Evolutionary conservation across 1,284 basidiomycete genomes (phyloP).

Genomic region (Ceratorhiza oryzae-sativae): DNA sequence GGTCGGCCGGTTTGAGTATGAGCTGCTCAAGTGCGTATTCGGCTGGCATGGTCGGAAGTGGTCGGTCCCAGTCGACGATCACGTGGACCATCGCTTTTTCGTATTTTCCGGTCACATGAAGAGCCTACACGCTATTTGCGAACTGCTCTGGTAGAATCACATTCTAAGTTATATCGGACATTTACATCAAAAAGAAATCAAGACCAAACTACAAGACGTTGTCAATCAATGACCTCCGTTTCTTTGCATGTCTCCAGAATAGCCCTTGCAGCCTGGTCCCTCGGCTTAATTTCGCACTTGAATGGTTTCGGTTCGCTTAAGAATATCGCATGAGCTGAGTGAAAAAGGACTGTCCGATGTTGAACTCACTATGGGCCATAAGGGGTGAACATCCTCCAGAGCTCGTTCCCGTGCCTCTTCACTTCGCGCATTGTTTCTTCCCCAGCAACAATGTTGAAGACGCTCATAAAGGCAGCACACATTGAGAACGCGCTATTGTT

Average conservation of each 20-base stretch:
- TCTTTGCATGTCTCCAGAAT: constrained; percentile 21
- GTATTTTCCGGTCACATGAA: too few relatives aligned
- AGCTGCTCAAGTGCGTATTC: constrained; percentile 16
- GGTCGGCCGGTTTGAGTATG: constrained; percentile 23
- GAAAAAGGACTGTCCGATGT: background rate
- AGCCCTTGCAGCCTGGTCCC: background rate
- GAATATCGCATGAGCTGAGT: background rate
- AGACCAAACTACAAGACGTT: too few relatives aligned
- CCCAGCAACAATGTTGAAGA: constrained; percentile 7
- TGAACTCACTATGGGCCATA: constrained; percentile 18
- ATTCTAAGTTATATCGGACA: too few relatives aligned
- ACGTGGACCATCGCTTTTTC: too few relatives aligned
- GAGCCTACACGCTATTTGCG: too few relatives aligned
- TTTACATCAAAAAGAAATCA: too few relatives aligned
- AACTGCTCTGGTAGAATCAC: too few relatives aligned
- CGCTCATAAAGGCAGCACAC: constrained; percentile 19
- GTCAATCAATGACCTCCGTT: background rate
- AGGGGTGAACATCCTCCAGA: constrained; percentile 13
- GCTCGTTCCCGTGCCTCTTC: background rate
- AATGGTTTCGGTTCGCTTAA: constrained; percentile 13
- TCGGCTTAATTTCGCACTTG: background rate
- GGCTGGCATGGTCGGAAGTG: background rate
- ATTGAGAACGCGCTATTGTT: constrained; percentile 30
- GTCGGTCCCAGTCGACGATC: too few relatives aligned
- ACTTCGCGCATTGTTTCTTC: constrained; percentile 2